Evolutionary conservation across 2,329 filamentous ascomycete genomes (phyloP), one percentile per base, ranked within the genome.

Genomic region (Fusarium sp.): DNA sequence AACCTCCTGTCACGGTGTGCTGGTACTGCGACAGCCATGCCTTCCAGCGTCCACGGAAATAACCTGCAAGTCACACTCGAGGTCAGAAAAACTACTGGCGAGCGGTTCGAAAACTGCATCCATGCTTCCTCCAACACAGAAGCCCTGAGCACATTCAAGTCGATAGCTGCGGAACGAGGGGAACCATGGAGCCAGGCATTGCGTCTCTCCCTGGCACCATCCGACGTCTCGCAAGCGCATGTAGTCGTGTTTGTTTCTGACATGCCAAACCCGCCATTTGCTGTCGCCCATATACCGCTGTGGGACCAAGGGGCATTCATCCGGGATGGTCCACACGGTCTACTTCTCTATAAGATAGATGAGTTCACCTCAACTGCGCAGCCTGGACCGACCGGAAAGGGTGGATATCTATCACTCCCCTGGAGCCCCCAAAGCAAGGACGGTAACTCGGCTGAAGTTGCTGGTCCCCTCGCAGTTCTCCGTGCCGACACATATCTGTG

Each of bases 241-340:
- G 80, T 98, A 23, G 91, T 96, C 31, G 90, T 99, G 84, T 93
- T 92, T 66, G 79, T 99, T 50, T 89, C 93, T 9, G 93, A 98
- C 76, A 86, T 91, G 46, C 93, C 94, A 0, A 89, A 90, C 50
- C 89, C 92, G 41, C 93, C 95, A 1, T 97, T 98, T 73, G 94
- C 95, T 3, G 82, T 98, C 38, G 91, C 91, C 13, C 93, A 96
- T 82, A 88, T 99, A 80, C 95, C 95, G 0, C 81, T 99, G 3
- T 99, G 96, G 95, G 91, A 94, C 47, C 86, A 92, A 21, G 88
- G 93, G 55, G 94, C 95, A 0, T 99, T 99, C 71, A 86, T 96
- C 46, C 85, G 88, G 43, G 94, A 99, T 71, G 94, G 94, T 0
- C 78, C 86, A 17, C 94, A 97, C 72, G 87, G 87, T 3, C 78